Evolutionary conservation across 78 protist species (phyloP), one percentile per base, ranked within the genome.

Genomic region (Cavenderia fasciculata): DNA sequence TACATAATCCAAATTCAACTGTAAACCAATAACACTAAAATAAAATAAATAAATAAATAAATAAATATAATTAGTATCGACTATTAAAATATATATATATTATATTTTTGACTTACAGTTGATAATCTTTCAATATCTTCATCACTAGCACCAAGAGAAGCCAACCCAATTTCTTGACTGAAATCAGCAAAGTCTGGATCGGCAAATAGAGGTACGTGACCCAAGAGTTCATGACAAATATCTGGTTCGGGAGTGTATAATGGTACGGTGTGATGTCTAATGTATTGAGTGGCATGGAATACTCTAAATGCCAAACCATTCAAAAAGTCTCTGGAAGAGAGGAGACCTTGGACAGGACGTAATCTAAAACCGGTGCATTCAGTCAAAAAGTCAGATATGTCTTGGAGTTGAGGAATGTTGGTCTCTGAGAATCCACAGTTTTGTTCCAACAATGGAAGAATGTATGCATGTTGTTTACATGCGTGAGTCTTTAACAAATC

Each of bases 201-300:
- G 43, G 98, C 98, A 27, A 96, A 96, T 31, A 98, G 79, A 19
- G 98, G 98, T 16, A 94, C 98, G 71, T 98, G 99, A n/a, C 99
- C 99, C n/a, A 98, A 59, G 7, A 98, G 31, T 75, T 98, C 99
- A 74, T 98, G 99, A 85, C 96, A 73, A 12, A 88, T 27, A 84
- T 97, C 99, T 29, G 99, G 99, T 74, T 98, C 99, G 29, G 99
- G 98, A 1, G 99, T 98, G 97, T 98, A 98, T 41, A 97, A 78
- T 11, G 99, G 99, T 61, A 68, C 78, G 3, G 97, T 82, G 41
- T 46, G 86, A 71, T 98, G 99, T 72, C 99, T 97, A 57, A 98
- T 82, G 61, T 97, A 97, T 92, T 97, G 98, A 2, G 99, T 98
- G 33, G 96, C 89, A 74, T 96, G 97, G 94, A 98, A 98, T 21